Base-by-base conservation (phyloP, 148 eudicot species). In the Hydrangea macrophylla region DNA sequence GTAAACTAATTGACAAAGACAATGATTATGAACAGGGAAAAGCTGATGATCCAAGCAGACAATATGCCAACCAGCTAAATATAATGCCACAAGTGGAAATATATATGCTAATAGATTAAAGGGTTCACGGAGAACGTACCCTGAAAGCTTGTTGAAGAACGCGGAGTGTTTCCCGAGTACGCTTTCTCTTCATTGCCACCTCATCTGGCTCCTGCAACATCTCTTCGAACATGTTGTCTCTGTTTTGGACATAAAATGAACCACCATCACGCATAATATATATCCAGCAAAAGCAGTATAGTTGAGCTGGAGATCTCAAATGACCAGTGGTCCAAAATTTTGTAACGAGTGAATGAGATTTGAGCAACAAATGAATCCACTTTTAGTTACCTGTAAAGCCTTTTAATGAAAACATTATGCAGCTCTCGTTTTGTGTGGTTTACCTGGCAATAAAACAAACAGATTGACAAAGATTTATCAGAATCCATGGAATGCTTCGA, bases 181-280 rank as follows among this genome's bases (percentile, higher is more conserved):
- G 93, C 81, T 87, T 94, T 72, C 99, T 81, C 80, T 89, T 94
- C 25, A 65, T 40, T 36, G 96, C 82, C 64, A 94, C 80, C 66
- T 91, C 99, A 65, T 86, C 84, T 56, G 99, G 96, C 77, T 94
- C 99, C 71, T 81, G 97, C 83, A 94, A 70, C 99, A 94, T 88
- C 73, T 94, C 96, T 72, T 89, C 97, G 18, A 94, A 85, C 50
- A 91, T 83, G 76, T 91, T 87, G 69, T 94, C 99, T 72, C 99
- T 94, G 86, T 58, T 48, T 10, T 45, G 3, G 17, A 54, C 5
- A 67, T 6, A 22, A 40, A 62, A 67, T 36, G 35, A 67, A 67
- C 25, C 28, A 69, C 67, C 64, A 71, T 40, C 42, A 37, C 10
- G 17, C 30, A 67, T n/a, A 7, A n/a, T 55, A 39, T 15, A 20